Evolutionary conservation across 805 yeast species (phyloP), one percentile per base, ranked within the genome.

Genomic region (Grigorovia yakushimaensis): DNA sequence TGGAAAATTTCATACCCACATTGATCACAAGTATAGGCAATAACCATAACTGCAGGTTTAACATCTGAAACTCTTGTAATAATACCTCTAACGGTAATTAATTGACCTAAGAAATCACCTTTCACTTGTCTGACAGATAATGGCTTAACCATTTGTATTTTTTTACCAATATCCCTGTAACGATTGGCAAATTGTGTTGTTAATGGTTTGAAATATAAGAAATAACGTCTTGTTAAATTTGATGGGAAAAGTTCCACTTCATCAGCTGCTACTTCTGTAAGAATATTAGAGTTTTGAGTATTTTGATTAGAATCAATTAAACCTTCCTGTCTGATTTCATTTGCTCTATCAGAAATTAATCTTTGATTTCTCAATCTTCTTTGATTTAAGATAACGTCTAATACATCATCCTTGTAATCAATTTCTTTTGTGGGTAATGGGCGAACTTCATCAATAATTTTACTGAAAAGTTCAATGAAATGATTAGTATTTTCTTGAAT

Each of bases 1-100:
- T 93, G 98, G 74, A 94, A 93, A 46, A 88, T 81, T 68, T 93
- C 99, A 67, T 78, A 84, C 43, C 98, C 99, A 73, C 99, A 93
- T 58, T 84, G 84, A 64, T 93, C 98, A 70, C 99, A 93, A 6
- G 98, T 87, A 64, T 91, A 94, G 1, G 98, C 98, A 57, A 84
- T 88, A 46, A 93, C 97, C 50, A 78, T 72, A 7, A 93, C 86
- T 5, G 87, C 73, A 4, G 99, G 99, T 65, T 89, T 91, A 41
- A 93, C 98, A 64, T 93, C 99, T 2, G 95, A 83, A 5, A 89
- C 96, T 54, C 98, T 75, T 8, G 98, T 93, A 44, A 91, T 88
- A 54, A 93, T 89, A 48, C 98, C 99, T 53, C 96, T 73, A 4
- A 89, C 84, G 0, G 96, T 89, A 58, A 93, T 84, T 51, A 86